Base-by-base conservation (phyloP, 1,284 basidiomycete species). In the Dichomitus squalens region DNA sequence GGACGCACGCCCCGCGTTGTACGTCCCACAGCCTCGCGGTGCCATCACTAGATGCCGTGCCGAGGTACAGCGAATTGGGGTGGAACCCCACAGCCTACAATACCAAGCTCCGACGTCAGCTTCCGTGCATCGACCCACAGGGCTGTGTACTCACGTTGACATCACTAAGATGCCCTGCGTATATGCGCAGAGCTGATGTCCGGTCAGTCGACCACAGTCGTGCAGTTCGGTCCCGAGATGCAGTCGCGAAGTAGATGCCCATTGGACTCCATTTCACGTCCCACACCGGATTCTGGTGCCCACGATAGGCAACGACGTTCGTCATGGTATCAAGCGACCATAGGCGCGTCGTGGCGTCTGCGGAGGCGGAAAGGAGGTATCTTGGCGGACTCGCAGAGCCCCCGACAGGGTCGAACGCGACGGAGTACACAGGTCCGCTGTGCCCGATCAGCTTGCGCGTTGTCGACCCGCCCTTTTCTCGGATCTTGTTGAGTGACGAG, bases 211-310 rank as follows among this genome's bases (percentile, higher is more conserved):
- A 94, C 97, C 97, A 99, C 41, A 99, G 79, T 64, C 96, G 83
- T 0, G 97, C 97, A 2, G 97, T 98, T 60, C 93, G 81, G 74
- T 99, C 97, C 49, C 96, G 80, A 70, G 94, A 96, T 5, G 87
- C 95, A 11, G 94, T 96, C 0, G 96, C 96, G 74, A 99, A 99
- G 76, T 99, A 98, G n/a, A 96, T 88, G 5, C 97, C 96, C 77
- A 94, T 86, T 7, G 96, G 96, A 64, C 93, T 95, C 97, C 97
- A 99, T 71, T 98, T 90, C 8, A 97, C 94, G 66, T 98, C 96
- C 97, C 97, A 99, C 0, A 99, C 89, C 0, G 97, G 96, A 72
- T 97, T 96, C 70, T 96, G 90, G 70, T 99, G 97, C 0, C 97
- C 97, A 20, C 95, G 85, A 72, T 96, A 99, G 6, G 91, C 94